Base-by-base conservation (phyloP, 176 grass and related monocot species). In the Elaeis guineensis region DNA sequence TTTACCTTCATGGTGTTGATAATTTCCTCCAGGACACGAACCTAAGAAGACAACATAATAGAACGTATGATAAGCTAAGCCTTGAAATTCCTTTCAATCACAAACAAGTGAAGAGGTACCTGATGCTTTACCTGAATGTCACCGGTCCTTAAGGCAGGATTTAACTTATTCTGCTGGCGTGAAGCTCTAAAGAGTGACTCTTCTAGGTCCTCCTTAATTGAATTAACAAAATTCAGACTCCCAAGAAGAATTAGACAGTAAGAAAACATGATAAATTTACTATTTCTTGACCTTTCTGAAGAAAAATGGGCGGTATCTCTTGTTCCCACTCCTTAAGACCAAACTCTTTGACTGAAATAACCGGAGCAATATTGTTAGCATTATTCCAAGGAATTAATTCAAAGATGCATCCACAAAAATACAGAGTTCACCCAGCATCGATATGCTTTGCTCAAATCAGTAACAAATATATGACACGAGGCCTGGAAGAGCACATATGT, bases 241-340 rank as follows among this genome's bases (percentile, higher is more conserved):
- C 35, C 16, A n/a, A 58, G 25, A 14, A 64, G 39, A 75, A 54
- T 11, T 57, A 3, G 59, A 52, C 19, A 25, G 23, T 14, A 35
- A 16, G 58, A 24, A 28, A 58, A 69, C 32, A 2, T 77, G 52
- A 59, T 1, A 54, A 59, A 67, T 22, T 25, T 58, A 51, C 20
- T 66, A 51, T 44, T 61, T 23, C 25, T 69, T 62, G 62, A 96
- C 91, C 91, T 96, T 96, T 79, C 91, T 85, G 65, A 96, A 96
- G 83, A 95, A 96, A 82, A 86, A 68, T 80, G 91, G 91, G 17
- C 80, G 86, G 70, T 96, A 96, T 79, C 72, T 90, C 78, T 90
- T 90, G 72, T 87, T 77, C 71, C 81, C 69, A 58, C 80, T 96
- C 76, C 65, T 90, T 65, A 96, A 67, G 54, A 87, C 75, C 70